Evolutionary conservation across 2,329 filamentous ascomycete species (phyloP).

Genomic region (Fusarium sambucinum): DNA sequence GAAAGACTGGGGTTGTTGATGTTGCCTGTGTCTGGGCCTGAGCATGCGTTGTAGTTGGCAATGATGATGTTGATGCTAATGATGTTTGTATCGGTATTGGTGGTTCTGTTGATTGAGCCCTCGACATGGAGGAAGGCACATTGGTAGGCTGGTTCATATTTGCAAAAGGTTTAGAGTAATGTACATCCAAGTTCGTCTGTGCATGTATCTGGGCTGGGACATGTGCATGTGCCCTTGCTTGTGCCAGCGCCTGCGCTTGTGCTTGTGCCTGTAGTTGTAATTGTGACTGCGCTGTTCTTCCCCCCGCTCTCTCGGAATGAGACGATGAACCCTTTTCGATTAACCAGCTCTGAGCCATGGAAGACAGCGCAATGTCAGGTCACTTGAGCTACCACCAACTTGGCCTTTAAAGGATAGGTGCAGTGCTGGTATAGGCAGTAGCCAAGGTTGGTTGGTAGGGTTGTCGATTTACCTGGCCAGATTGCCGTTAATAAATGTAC

Average conservation of each 20-base stretch:
- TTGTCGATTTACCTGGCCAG: constrained; percentile 28
- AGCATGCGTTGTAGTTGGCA: background rate
- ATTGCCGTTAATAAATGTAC: constrained; percentile 13
- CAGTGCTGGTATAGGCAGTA: background rate
- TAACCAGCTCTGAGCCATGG: constrained; percentile 41
- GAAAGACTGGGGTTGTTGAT: constrained; percentile 11
- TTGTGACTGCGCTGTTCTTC: constrained; percentile 14
- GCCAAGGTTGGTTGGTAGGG: constrained; percentile 4
- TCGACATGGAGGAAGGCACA: constrained; percentile 26
- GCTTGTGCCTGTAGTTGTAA: background rate
- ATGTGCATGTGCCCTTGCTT: constrained; percentile 1
- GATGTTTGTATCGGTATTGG: background rate
- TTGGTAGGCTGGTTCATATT: constrained; percentile 14
- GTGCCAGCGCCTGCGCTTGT: constrained; percentile 2
- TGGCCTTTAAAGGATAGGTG: background rate
- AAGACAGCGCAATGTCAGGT: constrained; percentile 1
- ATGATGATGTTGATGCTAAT: background rate
- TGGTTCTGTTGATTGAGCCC: constrained; percentile 16
- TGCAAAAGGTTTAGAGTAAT: constrained; percentile 13
- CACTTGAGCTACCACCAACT: background rate
- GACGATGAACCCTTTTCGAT: constrained; percentile 42
- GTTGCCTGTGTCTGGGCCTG: constrained; percentile 1
- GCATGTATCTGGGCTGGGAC: constrained; percentile 5
- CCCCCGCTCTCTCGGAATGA: constrained; percentile 29
- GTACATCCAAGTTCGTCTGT: constrained; percentile 9